Evolutionary conservation across 495 filamentous ascomycete species (phyloP), one percentile per base, ranked within the genome.

Genomic region (Hyaloscypha variabilis): DNA sequence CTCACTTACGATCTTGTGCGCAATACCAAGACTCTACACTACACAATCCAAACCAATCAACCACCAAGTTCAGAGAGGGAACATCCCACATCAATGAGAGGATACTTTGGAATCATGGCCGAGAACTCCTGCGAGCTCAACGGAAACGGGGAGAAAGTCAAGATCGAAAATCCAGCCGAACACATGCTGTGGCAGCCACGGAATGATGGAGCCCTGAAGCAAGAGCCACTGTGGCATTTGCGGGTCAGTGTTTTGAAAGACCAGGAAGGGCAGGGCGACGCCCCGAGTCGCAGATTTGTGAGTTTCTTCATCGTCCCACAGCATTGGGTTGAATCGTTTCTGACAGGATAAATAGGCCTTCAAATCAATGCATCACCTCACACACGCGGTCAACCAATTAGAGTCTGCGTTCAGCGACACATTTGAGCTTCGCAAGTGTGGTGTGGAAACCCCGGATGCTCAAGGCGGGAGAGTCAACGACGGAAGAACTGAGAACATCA

Each of bases 351-450:
- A 42, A 46, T 26, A 69, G 67, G 54, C 58, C 29, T 69, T 69
- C 54, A 58, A 66, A 42, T 69, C 67, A 31, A 39, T 69, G 23
- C 67, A 66, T 31, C 67, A 69, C 28, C 62, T 69, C 51, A 69
- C 67, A 29, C 62, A 69, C 52, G 67, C 67, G 21, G 63, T 59
- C 2, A 66, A 69, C 42, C 67, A 69, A 60, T 42, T 69, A 4
- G 63, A 69, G 26, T 28, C 50, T 19, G 59, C 62, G 8, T 65
- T 69, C 42, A 34, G 58, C 6, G 39, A 42, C 10, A 8, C 30
- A 1, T 62, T 69, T 24, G 58, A 58, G 5, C 51, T 69, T 8
- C 25, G 31, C 21, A 69, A 66, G 24, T 65, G 63, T 39, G 67
- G 67, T 2, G 26, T 64, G 13, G 52, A 62, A 52, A 29, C 29